phyloP scores from a whole-genome alignment of 2,329 filamentous ascomycete species.

The Whalleya microplaca region DNA sequence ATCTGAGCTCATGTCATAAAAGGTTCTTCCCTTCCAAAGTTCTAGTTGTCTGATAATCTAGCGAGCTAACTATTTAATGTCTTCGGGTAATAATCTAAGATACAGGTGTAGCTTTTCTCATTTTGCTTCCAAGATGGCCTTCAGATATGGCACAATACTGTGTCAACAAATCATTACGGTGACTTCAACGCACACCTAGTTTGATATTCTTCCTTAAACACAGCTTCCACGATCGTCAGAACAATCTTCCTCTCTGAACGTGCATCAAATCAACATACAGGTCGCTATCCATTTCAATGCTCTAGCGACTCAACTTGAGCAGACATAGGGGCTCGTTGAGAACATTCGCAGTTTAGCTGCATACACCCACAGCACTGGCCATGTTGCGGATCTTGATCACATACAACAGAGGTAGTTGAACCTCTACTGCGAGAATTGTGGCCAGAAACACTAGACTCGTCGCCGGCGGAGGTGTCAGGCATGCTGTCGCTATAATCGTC shows the following conservation, averaged over 20 bases:
- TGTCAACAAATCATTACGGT: background rate
- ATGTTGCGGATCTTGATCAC: background rate
- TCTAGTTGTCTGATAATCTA: background rate
- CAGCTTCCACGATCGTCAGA: background rate
- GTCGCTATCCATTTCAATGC: background rate
- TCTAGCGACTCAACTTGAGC: background rate
- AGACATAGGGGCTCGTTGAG: background rate
- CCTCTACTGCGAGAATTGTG: background rate
- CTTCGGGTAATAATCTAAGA: background rate
- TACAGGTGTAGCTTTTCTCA: background rate
- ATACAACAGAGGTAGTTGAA: constrained; percentile 1
- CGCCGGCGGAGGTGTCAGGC: background rate
- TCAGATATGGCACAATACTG: background rate
- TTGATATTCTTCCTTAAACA: background rate
- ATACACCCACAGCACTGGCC: background rate
- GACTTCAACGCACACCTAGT: background rate
- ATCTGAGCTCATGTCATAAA: background rate
- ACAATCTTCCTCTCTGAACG: background rate
- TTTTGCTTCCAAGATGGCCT: background rate
- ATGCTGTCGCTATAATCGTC: background rate
- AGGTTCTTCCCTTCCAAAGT: background rate
- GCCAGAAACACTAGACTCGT: background rate
- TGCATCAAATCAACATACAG: no score
- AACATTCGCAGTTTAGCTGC: background rate
- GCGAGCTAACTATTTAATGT: background rate